A percentile compares a stretch with the other conserved stretches of the same genome.
phyloP scores from a whole-genome alignment of 345 rosid genomes.

The Citrus hindsii region DNA sequence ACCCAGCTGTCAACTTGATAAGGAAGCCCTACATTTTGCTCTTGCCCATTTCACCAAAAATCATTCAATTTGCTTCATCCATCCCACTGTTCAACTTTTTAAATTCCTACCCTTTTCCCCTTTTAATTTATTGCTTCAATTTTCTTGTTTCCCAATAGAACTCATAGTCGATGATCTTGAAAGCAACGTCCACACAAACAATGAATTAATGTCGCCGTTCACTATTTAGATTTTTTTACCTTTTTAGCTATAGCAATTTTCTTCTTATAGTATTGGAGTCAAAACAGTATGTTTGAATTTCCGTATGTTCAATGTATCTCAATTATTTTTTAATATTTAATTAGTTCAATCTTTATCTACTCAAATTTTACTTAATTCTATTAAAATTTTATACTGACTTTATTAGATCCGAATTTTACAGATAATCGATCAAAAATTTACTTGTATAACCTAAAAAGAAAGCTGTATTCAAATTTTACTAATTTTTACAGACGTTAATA shows the following conservation, averaged over 20 bases:
- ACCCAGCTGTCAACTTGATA: constrained; percentile 11
- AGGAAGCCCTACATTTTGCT: constrained; percentile 3
- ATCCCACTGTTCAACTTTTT: constrained; percentile 21
- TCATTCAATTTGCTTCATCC: background rate
- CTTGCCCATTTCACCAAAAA: constrained; percentile 12
- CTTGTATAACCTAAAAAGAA: too few relatives aligned
- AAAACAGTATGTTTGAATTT: background rate
- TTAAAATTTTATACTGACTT: too few relatives aligned
- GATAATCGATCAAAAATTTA: too few relatives aligned
- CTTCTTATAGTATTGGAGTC: background rate
- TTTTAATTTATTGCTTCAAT: background rate
- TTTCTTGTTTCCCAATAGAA: constrained; percentile 1
- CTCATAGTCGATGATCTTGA: background rate
- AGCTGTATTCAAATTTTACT: too few relatives aligned
- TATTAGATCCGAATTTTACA: too few relatives aligned
- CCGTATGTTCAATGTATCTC: too few relatives aligned
- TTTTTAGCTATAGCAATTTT: background rate
- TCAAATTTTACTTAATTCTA: too few relatives aligned
- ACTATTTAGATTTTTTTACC: too few relatives aligned
- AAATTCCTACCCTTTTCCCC: background rate
- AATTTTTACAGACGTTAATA: too few relatives aligned
- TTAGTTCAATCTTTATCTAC: too few relatives aligned
- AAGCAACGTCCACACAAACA: background rate
- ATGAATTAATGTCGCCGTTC: background rate
- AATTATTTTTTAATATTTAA: too few relatives aligned